phyloP scores from a whole-genome alignment of 495 filamentous ascomycete genomes.

The Xylaria flabelliformis region DNA sequence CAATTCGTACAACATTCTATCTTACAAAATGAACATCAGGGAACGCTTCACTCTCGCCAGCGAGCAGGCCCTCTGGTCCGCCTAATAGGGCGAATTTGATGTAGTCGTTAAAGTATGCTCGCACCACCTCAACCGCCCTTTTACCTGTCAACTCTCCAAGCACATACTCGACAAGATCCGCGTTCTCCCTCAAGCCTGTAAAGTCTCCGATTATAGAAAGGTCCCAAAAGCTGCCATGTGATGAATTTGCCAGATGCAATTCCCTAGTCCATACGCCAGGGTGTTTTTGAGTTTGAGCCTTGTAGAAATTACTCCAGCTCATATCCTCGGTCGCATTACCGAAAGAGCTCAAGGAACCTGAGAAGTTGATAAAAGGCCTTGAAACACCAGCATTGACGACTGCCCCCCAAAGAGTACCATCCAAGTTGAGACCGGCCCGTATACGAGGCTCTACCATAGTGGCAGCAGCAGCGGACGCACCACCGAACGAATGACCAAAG shows the following conservation, averaged over 20 bases:
- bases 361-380: constrained; percentile 19
- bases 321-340: not conserved
- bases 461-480: constrained; percentile 15
- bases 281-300: constrained; percentile 13
- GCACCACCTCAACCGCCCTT: constrained; percentile 16
- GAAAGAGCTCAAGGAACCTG: not conserved
- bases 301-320: constrained; percentile 13
- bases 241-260: constrained; percentile 9
- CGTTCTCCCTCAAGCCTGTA: constrained; percentile 19
- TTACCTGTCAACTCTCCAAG: constrained; percentile 7
- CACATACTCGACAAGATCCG: constrained; percentile 11
- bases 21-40: constrained; percentile 19
- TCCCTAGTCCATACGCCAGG: constrained; percentile 14
- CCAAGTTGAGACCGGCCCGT: constrained; percentile 15
- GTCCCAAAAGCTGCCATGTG: constrained; percentile 24
- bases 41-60: constrained; percentile 9
- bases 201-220: constrained; percentile 22
- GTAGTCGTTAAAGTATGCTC: constrained; percentile 16
- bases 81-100: constrained; percentile 16
- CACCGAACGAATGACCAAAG: constrained; percentile 16
- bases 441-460: constrained; percentile 13
- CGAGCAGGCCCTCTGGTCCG: constrained; percentile 12
- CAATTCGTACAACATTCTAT: not conserved
- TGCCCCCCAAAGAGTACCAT: constrained; percentile 18
- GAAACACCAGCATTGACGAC: constrained; percentile 21